Percentiles rank a stretch among this genome's conserved stretches.
Conservation (phyloP, 345 rosid genomes). For the Euclidium syriacum region DNA sequence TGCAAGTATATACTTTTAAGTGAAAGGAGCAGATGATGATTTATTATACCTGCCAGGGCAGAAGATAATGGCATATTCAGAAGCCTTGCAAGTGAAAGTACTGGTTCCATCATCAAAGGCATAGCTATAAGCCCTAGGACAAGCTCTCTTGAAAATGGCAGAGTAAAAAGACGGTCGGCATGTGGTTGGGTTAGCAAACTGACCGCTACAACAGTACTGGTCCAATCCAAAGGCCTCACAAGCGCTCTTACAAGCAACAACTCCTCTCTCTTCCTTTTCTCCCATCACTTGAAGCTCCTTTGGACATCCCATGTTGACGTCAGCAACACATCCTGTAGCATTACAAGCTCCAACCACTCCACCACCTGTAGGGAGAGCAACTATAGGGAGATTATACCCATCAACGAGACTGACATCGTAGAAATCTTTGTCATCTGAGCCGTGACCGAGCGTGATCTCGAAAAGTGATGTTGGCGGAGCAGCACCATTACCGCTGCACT, state of each 20-base stretch:
- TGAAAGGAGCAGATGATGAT: neutral
- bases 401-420: conserved; percentile 83
- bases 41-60: conserved; percentile 58
- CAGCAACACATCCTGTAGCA: conserved; percentile 70
- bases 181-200: conserved; percentile 78
- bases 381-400: conserved; percentile 81
- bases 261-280: conserved; percentile 37
- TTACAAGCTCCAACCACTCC: conserved; percentile 66
- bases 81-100: conserved; percentile 87
- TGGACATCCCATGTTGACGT: conserved; percentile 61
- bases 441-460: conserved; percentile 64
- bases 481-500: conserved; percentile 70
- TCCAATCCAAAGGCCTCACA: conserved; percentile 82
- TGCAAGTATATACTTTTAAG: neutral
- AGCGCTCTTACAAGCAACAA: conserved; percentile 78
- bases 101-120: conserved; percentile 77
- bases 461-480: conserved; percentile 82
- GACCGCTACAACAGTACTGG: conserved; percentile 89
- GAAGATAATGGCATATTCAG: conserved; percentile 61
- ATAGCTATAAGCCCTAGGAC: conserved; percentile 88
- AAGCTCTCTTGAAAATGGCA: conserved; percentile 70
- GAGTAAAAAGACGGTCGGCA: conserved; percentile 71
- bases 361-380: conserved; percentile 51
- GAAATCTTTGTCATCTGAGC: conserved; percentile 46
- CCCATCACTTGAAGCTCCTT: conserved; percentile 86